Evolutionary conservation across 78 protist species (phyloP).

Genomic region (Mantamonas sphyraenae): DNA sequence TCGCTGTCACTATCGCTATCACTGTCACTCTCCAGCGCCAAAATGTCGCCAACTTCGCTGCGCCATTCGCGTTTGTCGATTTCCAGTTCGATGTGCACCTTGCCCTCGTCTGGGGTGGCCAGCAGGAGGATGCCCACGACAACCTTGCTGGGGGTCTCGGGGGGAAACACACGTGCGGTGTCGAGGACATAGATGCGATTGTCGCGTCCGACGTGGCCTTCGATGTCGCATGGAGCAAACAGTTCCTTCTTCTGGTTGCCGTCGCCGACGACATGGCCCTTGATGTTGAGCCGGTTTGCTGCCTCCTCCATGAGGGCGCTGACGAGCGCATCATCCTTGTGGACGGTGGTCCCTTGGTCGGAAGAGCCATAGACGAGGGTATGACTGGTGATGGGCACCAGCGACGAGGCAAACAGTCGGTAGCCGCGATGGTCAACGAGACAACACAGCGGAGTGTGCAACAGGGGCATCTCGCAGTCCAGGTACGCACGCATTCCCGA

Average conservation of each 20-base stretch:
- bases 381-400: not conserved
- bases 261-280: not conserved
- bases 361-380: not conserved
- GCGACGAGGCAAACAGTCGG: not conserved
- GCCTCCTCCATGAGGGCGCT: constrained; percentile 10
- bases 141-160: not conserved
- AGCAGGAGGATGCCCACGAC: too few species aligned
- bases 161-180: constrained; percentile 4
- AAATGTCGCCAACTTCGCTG: too few species aligned
- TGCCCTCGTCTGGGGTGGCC: too few species aligned
- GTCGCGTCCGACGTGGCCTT: constrained; percentile 13
- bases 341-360: constrained; percentile 4
- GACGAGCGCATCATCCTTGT: not conserved
- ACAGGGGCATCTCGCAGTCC: not conserved
- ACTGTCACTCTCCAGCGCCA: too few species aligned
- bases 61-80: too few species aligned
- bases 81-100: too few species aligned
- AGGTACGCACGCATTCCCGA: not conserved
- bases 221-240: constrained; percentile 13
- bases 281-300: constrained; percentile 1
- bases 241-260: not conserved
- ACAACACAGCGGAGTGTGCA: not conserved
- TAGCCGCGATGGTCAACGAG: not conserved
- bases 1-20: too few species aligned
- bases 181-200: constrained; percentile 3